These are phyloP conservation scores for Alternaria incomplexa DNA, from an alignment of 2,329 filamentous ascomycete genomes.

Conservation along the genomic window DNA sequence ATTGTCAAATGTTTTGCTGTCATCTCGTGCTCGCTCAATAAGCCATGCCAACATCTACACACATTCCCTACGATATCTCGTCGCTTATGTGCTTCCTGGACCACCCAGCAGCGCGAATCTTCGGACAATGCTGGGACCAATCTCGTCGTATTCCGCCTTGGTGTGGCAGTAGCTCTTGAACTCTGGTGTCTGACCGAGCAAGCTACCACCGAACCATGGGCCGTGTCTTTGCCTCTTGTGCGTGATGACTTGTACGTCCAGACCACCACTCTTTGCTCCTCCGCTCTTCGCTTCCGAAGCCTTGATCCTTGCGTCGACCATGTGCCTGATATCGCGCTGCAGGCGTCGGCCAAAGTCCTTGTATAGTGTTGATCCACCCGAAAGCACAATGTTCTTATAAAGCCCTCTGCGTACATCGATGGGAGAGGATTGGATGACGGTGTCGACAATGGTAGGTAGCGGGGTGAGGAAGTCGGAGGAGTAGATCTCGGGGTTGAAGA, in stretches of 20 bases:
- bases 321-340: constrained; percentile 95
- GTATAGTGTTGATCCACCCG: constrained; percentile 95
- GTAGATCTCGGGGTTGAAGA: constrained; percentile 99
- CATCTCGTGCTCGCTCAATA: constrained; percentile 21
- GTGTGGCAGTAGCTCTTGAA: constrained; percentile 98
- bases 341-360: constrained; percentile 96
- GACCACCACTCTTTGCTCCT: constrained; percentile 87
- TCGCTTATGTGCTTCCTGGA: constrained; percentile 75
- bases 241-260: constrained; percentile 96
- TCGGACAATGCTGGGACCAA: constrained; percentile 92
- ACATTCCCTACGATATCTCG: neutral
- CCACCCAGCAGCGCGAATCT: constrained; percentile 93
- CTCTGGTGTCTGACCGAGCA: constrained; percentile 96
- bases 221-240: constrained; percentile 98
- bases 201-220: constrained; percentile 96
- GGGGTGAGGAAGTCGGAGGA: constrained; percentile 98
- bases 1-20: constrained; percentile 23
- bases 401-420: constrained; percentile 96
- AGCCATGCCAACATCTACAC: constrained; percentile 8
- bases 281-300: constrained; percentile 91
- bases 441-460: constrained; percentile 90
- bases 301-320: constrained; percentile 91
- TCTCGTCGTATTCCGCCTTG: constrained; percentile 78
- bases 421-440: constrained; percentile 94
- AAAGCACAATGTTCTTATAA: constrained; percentile 99